These are phyloP conservation scores for Calonectria fujianensis DNA, from an alignment of 2,329 filamentous ascomycete genomes.

Conservation along the genomic window DNA sequence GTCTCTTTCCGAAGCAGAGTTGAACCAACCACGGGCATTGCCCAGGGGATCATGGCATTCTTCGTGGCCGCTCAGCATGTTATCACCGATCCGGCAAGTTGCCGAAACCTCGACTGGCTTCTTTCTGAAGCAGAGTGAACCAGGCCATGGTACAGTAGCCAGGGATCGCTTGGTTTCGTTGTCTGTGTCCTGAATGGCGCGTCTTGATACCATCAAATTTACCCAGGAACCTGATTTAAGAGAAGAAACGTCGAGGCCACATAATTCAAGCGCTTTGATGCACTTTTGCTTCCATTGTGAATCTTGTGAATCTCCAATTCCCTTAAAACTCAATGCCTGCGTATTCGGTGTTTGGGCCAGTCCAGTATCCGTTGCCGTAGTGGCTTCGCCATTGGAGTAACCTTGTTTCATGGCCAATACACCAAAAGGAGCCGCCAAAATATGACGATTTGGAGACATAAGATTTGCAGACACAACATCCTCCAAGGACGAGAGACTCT, in stretches of 20 bases:
- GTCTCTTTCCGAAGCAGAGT: conserved; percentile 66
- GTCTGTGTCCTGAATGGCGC: conserved; percentile 65
- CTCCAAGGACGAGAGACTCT: conserved; percentile 68
- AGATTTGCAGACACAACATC: conserved; percentile 64
- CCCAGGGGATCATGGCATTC: conserved; percentile 70
- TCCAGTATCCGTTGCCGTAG: conserved; percentile 57
- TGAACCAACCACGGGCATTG: conserved; percentile 70
- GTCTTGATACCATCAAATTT: conserved; percentile 69
- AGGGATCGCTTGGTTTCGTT: conserved; percentile 65
- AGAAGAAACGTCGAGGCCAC: conserved; percentile 67
- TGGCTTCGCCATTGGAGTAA: conserved; percentile 44
- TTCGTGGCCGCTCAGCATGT: conserved; percentile 60
- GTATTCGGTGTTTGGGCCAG: conserved; percentile 72
- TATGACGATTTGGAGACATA: conserved; percentile 64
- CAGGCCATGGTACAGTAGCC: conserved; percentile 72
- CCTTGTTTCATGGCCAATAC: conserved; percentile 58
- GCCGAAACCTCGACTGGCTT: conserved; percentile 64
- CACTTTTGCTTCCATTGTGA: conserved; percentile 71
- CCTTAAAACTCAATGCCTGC: conserved; percentile 66
- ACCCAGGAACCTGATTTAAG: conserved; percentile 70
- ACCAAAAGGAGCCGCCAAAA: conserved; percentile 75
- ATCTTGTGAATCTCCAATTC: conserved; percentile 64
- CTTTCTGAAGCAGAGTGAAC: conserved; percentile 72
- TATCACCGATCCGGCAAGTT: conserved; percentile 63
- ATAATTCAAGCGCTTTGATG: conserved; percentile 69